Base-by-base conservation (phyloP, 495 filamentous ascomycete genomes). In the Halenospora varia region DNA sequence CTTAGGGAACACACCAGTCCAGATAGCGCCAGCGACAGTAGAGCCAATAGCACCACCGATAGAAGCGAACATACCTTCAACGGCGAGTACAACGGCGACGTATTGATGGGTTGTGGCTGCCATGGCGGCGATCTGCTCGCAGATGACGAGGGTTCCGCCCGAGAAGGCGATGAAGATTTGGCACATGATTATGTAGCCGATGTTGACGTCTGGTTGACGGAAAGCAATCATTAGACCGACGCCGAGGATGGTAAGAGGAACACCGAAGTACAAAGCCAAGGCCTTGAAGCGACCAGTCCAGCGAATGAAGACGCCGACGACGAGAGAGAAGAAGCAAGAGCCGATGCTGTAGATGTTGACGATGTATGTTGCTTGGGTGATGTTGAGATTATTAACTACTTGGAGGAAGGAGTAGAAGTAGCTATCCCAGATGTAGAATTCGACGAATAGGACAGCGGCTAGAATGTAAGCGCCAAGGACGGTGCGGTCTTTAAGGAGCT, bases 141-240 rank as follows among this genome's bases (percentile, higher is more conserved):
- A 73, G 62, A 90, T 82, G 54, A 88, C 81, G 20, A 77, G 69
- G 20, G 73, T 71, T 39, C 77, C 77, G 25, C 85, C 87, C 11
- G 76, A 73, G 54, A 92, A 81, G 25, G 88, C 83, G 63, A 90
- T 88, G 70, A 90, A 84, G 66, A 91, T 87, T 70, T 90, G 87
- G 63, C 81, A 85, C 83, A 89, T 88, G 70, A 90, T 73, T 22
- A 91, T 71, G 67, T 85, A 46, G 8, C 42, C 42, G 8, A 46
- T 46, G 49, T 76, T 62, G 19, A 69, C 68, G 41, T 77, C 73
- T 3, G 73, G 68, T 56, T 80, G 70, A 46, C 87, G 82, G 71
- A 86, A 89, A 50, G 86, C 71, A 57, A 90, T 87, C 78, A 90
- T 82, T n/a, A 90, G 73, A 2, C 83, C 86, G 10, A 84, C 75